phyloP scores from a whole-genome alignment of 495 filamentous ascomycete species.

The Cercophora newfieldiana region DNA sequence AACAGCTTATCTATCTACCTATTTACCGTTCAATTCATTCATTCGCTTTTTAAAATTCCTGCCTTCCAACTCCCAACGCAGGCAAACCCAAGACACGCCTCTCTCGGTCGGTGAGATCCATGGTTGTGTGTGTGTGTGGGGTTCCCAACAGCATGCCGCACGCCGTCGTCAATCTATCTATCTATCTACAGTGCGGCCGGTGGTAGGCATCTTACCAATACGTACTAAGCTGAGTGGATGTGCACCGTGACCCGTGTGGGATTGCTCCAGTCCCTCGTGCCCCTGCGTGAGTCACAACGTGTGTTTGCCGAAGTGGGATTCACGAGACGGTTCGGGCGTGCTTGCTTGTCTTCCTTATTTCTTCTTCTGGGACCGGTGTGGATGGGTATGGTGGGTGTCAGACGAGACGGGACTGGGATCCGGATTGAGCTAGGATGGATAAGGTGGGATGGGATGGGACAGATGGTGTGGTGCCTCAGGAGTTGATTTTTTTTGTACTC shows the following conservation, averaged over 20 bases:
- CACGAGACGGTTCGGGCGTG: background rate
- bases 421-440: background rate
- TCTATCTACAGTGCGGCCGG: too few relatives aligned
- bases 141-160: too few relatives aligned
- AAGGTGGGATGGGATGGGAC: background rate
- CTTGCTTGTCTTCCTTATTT: background rate
- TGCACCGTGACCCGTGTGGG: background rate
- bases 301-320: slow-evolving; percentile 3
- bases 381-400: background rate
- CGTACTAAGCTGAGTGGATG: too few relatives aligned
- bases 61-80: too few relatives aligned
- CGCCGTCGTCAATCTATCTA: too few relatives aligned
- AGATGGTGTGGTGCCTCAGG: slow-evolving; percentile 3
- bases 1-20: too few relatives aligned
- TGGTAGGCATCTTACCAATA: too few relatives aligned
- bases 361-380: background rate
- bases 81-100: too few relatives aligned
- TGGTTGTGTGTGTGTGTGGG: background rate
- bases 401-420: background rate
- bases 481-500: background rate
- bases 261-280: background rate
- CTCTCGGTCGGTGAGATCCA: background rate
- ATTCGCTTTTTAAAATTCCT: too few relatives aligned
- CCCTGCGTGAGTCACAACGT: slow-evolving; percentile 8
- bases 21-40: too few relatives aligned